Conservation (phyloP, 2,329 filamentous ascomycete genomes). For the Shiraia sp. region DNA sequence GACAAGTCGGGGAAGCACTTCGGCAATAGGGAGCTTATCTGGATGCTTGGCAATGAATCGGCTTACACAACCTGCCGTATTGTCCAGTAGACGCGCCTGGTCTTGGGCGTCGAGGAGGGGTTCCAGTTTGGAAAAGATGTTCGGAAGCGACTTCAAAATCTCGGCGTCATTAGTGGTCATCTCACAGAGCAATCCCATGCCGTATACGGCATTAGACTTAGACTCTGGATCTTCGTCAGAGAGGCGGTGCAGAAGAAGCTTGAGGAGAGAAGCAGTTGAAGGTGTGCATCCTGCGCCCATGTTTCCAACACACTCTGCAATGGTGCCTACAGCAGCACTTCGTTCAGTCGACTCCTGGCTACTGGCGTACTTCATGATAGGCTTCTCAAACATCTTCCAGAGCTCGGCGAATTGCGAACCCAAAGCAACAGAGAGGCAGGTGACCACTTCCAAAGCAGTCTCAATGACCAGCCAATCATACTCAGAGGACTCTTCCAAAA, state of each 20-base stretch:
- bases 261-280: constrained; percentile 76
- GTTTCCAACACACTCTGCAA: constrained; percentile 86
- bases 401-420: constrained; percentile 81
- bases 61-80: constrained; percentile 86
- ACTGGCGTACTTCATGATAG: constrained; percentile 82
- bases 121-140: constrained; percentile 84
- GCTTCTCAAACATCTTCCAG: constrained; percentile 96
- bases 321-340: constrained; percentile 85
- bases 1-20: constrained; percentile 81
- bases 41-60: constrained; percentile 91
- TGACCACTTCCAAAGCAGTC: constrained; percentile 88
- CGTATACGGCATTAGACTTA: constrained; percentile 94
- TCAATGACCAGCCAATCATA: constrained; percentile 98
- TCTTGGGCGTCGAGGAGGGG: constrained; percentile 76
- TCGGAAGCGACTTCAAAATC: constrained; percentile 73
- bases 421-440: constrained; percentile 79
- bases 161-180: constrained; percentile 76
- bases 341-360: constrained; percentile 87
- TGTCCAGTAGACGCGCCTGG: constrained; percentile 84
- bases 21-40: constrained; percentile 76
- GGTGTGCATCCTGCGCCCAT: constrained; percentile 82
- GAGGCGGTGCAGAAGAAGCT: constrained; percentile 81
- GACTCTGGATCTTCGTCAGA: constrained; percentile 88
- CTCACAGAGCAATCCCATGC: constrained; percentile 80
- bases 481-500: constrained; percentile 77